Evolutionary conservation across 1,139 yeast species (phyloP).

Genomic region (Sugiyamaella neomexicana): DNA sequence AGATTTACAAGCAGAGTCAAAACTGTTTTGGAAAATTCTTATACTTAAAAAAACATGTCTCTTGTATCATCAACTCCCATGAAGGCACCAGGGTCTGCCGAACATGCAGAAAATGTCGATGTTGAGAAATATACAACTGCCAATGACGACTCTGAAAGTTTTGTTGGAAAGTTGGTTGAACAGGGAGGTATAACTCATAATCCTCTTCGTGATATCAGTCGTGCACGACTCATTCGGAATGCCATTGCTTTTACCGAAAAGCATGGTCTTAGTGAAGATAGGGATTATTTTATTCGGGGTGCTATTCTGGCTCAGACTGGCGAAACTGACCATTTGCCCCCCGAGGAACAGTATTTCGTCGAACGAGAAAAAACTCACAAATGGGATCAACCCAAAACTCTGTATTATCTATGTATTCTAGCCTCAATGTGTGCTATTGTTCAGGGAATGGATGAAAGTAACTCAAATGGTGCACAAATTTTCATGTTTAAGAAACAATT

Average conservation of each 20-base stretch:
- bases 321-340: slow-evolving; percentile 55
- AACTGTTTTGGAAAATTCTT: not conserved
- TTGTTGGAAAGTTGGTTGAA: slow-evolving; percentile 27
- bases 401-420: slow-evolving; percentile 64
- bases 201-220: slow-evolving; percentile 30
- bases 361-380: slow-evolving; percentile 57
- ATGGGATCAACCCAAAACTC: slow-evolving; percentile 62
- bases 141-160: slow-evolving; percentile 14
- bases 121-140: slow-evolving; percentile 14
- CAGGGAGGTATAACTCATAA: slow-evolving; percentile 32
- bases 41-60: no score
- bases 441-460: slow-evolving; percentile 92
- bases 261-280: slow-evolving; percentile 54
- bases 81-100: slow-evolving; percentile 26
- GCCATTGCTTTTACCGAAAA: slow-evolving; percentile 68
- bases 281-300: slow-evolving; percentile 66
- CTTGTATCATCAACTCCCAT: slow-evolving; percentile 25
- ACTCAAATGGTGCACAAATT: slow-evolving; percentile 73
- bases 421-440: slow-evolving; percentile 89
- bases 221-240: slow-evolving; percentile 48
- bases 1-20: not conserved
- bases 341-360: slow-evolving; percentile 59
- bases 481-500: slow-evolving; percentile 9
- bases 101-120: slow-evolving; percentile 19
- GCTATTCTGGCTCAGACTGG: slow-evolving; percentile 78